Evolutionary conservation across 1,284 basidiomycete genomes (phyloP).

Genomic region (Chiua sp.): DNA sequence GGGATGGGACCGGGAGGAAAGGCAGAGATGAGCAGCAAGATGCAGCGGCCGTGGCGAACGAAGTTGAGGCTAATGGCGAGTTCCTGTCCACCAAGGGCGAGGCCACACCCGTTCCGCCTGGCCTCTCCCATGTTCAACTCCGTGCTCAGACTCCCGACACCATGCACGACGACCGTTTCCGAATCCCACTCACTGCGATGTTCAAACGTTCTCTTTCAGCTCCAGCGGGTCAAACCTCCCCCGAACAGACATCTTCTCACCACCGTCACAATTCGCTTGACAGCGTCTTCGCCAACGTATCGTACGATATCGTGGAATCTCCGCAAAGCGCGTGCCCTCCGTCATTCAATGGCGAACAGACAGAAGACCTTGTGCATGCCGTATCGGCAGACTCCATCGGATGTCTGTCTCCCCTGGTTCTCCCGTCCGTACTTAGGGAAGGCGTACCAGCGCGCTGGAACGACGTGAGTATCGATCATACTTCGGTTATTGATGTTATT

Average conservation of each 20-base stretch:
- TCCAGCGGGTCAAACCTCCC: slow-evolving; percentile 42
- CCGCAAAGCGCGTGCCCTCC: slow-evolving; percentile 14
- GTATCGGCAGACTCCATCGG: slow-evolving; percentile 28
- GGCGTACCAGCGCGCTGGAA: slow-evolving; percentile 40
- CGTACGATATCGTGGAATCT: slow-evolving; percentile 36
- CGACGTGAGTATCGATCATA: slow-evolving; percentile 33
- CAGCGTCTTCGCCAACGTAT: slow-evolving; percentile 36
- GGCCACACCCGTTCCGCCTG: background rate
- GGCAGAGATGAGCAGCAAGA: slow-evolving; percentile 31
- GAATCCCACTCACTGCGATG: slow-evolving; percentile 60
- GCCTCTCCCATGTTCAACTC: slow-evolving; percentile 17
- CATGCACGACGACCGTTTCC: slow-evolving; percentile 42
- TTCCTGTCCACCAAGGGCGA: slow-evolving; percentile 5
- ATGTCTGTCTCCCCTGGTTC: slow-evolving; percentile 35
- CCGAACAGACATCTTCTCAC: slow-evolving; percentile 15
- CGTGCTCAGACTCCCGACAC: slow-evolving; percentile 39
- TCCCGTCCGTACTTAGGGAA: slow-evolving; percentile 36
- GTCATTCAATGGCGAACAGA: slow-evolving; percentile 20
- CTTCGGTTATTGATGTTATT: slow-evolving; percentile 13
- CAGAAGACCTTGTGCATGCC: slow-evolving; percentile 26
- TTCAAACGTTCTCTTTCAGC: slow-evolving; percentile 63
- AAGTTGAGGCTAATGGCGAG: slow-evolving; percentile 13
- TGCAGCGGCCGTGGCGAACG: slow-evolving; percentile 15
- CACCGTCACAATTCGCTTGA: slow-evolving; percentile 29
- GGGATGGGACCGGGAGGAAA: slow-evolving; percentile 10